Conservation (phyloP, 2,329 filamentous ascomycete genomes). For the Sporothrix protearum region DNA sequence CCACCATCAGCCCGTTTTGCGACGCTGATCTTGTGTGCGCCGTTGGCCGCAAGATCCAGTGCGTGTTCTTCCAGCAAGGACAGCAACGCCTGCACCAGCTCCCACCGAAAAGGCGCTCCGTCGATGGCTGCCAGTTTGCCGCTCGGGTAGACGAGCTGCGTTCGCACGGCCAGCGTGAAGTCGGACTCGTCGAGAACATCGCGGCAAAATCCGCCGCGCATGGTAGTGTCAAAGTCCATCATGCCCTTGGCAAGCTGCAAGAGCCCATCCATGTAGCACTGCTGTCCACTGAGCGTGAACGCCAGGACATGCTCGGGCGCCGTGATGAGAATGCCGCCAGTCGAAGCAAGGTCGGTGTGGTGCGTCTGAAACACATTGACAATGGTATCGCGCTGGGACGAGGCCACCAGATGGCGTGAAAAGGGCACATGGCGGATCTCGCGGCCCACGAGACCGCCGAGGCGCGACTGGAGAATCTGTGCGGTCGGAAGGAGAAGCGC, state of each 20-base stretch:
- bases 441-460: conserved; percentile 54
- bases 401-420: conserved; percentile 47
- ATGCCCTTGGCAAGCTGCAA: conserved; percentile 43
- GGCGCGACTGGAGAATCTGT: conserved; percentile 51
- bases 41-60: conserved; percentile 37
- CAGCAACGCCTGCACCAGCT: conserved; percentile 42
- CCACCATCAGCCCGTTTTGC: conserved; percentile 37
- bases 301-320: conserved; percentile 64
- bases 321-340: conserved; percentile 53
- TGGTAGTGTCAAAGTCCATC: conserved; percentile 49
- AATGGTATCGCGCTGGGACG: conserved; percentile 36
- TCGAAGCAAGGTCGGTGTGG: conserved; percentile 40
- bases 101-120: conserved; percentile 53
- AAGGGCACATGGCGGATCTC: conserved; percentile 56
- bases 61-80: conserved; percentile 40
- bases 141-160: conserved; percentile 56
- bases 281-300: conserved; percentile 59
- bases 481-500: conserved; percentile 56
- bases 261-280: conserved; percentile 50
- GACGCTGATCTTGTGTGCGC: conserved; percentile 47
- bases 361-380: conserved; percentile 31
- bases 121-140: conserved; percentile 49
- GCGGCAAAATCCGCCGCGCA: conserved; percentile 45
- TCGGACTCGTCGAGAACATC: conserved; percentile 66
- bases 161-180: conserved; percentile 50